Evolutionary conservation across 495 filamentous ascomycete genomes (phyloP), one percentile per base, ranked within the genome.

Genomic region (Trypethelium eluteriae): DNA sequence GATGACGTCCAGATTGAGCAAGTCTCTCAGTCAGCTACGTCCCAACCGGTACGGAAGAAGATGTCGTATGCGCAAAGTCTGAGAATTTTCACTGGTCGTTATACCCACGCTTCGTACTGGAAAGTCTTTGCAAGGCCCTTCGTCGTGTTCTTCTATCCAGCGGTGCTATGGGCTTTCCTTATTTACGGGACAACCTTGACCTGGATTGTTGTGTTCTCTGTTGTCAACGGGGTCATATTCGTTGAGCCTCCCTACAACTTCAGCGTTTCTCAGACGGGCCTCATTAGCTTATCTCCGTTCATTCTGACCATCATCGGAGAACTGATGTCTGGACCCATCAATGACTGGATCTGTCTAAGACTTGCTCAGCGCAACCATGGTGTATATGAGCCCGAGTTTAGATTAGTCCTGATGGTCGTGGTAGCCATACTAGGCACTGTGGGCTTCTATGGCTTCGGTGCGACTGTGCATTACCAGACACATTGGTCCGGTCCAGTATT

Each of bases 401-500:
- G 83, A 11, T 73, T 86, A 9, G 78, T 80, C 9, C 75, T 82
- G 1, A 80, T 83, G 71, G 61, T 78, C 64, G 75, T 82, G 14
- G 78, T 79, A 2, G 73, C 74, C 39, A 38, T 83, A 9, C 66
- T 83, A 3, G 77, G 76, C n/a, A 70, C 78, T 3, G 75, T 75
- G 9, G 86, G 85, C 46, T 87, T 86, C 67, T 82, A 82, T 47
- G 83, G 85, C 67, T 84, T 82, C n/a, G 85, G 86, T 34, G 82
- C 81, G 57, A 79, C 85, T n/a, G 78, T 85, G 46, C 79, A 85
- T 57, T 79, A 74, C 53, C 71, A 82, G 67, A 84, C 82, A 18
- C 81, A 83, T 70, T 84, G 82, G 82, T 68, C 73, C 10, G 83
- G 80, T 2, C 81, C 81, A 0, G 81, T 84, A 0, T 66, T 84